A percentile compares a stretch with the other conserved stretches of the same genome.
phyloP scores from a whole-genome alignment of 2,329 filamentous ascomycete species.

The Talaromyces albobiverticillius region DNA sequence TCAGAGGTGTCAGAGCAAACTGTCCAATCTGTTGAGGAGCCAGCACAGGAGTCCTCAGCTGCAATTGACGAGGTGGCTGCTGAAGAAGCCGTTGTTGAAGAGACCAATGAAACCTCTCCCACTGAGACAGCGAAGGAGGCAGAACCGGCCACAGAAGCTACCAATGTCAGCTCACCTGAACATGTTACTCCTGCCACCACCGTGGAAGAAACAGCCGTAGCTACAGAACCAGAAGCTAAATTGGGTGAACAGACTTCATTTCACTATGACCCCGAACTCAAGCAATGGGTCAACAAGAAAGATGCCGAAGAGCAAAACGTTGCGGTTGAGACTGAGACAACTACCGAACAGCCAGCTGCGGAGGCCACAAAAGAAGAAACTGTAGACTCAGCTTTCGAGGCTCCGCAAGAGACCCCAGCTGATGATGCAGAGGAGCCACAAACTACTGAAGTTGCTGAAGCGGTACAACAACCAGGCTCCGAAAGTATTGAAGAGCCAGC shows the following conservation, averaged over 20 bases:
- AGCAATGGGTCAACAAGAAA: background rate
- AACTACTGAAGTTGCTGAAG: background rate
- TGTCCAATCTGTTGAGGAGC: background rate
- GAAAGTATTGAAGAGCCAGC: background rate
- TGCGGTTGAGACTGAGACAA: background rate
- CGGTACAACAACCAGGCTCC: background rate
- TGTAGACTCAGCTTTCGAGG: background rate
- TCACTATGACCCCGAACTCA: no score
- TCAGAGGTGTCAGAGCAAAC: background rate
- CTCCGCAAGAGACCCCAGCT: background rate
- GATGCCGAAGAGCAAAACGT: background rate
- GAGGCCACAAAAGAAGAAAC: background rate
- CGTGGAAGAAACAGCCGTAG: background rate
- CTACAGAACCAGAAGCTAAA: background rate
- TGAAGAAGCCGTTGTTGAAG: slow-evolving; percentile 4
- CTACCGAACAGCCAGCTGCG: background rate
- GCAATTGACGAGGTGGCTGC: background rate
- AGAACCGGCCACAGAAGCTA: slow-evolving; percentile 10
- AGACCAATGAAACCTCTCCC: background rate
- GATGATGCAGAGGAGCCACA: background rate
- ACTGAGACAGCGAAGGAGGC: background rate
- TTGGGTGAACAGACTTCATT: no score
- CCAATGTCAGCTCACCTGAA: slow-evolving; percentile 4
- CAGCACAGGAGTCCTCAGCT: background rate
- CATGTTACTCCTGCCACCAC: background rate